Base-by-base conservation (phyloP, 805 yeast species). In the Ascoidea asiatica region DNA sequence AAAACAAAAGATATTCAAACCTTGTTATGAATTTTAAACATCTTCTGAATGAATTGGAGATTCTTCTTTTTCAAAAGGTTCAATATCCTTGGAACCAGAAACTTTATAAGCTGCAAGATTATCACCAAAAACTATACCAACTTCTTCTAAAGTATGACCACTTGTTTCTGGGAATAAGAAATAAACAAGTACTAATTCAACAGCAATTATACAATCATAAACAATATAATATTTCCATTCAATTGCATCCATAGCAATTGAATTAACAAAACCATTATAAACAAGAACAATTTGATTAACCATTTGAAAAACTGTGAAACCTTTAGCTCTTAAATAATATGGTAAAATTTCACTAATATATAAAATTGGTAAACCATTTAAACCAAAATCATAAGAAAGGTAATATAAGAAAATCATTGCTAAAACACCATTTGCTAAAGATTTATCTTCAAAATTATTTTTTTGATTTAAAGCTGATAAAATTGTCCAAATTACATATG, bases 91-190 rank as follows among this genome's bases (percentile, higher is more conserved):
- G n/a, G n/a, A n/a, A n/a, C n/a, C n/a, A n/a, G n/a, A n/a, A n/a
- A n/a, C n/a, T n/a, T n/a, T n/a, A n/a, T n/a, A n/a, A n/a, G n/a
- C n/a, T n/a, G n/a, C n/a, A n/a, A n/a, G n/a, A n/a, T n/a, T n/a
- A n/a, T n/a, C n/a, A n/a, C n/a, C 83, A 50, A 43, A 50, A 45
- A 81, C 77, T 56, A 79, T 77, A 58, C 81, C 89, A 58, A 81
- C 73, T 56, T 80, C 86, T 60, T 81, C 89, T 61, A 82, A 69
- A 37, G 82, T 69, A 59, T 86, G 72, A 42, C 87, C 86, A 29
- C 82, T 77, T 39, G 88, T 81, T 65, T 82, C 90, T 38, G 89
- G 90, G n/a, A n/a, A n/a, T n/a, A n/a, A n/a, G n/a, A n/a, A n/a
- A n/a, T n/a, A n/a, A n/a, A n/a, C n/a, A n/a, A n/a, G n/a, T 29